phyloP scores from a whole-genome alignment of 1,284 basidiomycete species.

The Hypsizygus ulmarius region DNA sequence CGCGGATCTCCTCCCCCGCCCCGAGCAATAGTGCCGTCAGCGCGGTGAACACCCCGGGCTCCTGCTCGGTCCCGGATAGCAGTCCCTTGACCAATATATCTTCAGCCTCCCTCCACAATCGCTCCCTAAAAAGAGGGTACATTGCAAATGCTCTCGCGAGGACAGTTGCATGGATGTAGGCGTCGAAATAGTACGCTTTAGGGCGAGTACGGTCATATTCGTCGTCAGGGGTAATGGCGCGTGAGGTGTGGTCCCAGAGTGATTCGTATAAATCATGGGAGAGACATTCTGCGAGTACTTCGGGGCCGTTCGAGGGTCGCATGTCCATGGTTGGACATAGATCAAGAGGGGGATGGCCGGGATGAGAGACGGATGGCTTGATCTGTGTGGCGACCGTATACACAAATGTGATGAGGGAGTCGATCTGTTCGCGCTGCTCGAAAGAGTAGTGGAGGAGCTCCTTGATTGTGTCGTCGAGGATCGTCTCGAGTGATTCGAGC shows the following conservation, averaged over 20 bases:
- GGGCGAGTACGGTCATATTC: conserved; percentile 5
- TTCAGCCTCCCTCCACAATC: conserved; percentile 15
- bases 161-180: conserved; percentile 8
- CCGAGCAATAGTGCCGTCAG: conserved; percentile 14
- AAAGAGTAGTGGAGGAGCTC: conserved; percentile 9
- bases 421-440: conserved; percentile 10
- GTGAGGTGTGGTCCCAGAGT: conserved; percentile 11
- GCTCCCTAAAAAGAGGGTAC: conserved; percentile 8
- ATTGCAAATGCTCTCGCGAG: conserved; percentile 15
- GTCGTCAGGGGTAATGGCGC: conserved; percentile 7
- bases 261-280: conserved; percentile 9
- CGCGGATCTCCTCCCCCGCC: conserved; percentile 14
- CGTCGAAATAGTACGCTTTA: conserved; percentile 11
- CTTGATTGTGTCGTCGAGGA: conserved; percentile 10
- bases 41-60: conserved; percentile 14
- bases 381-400: conserved; percentile 7
- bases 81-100: conserved; percentile 16
- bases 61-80: conserved; percentile 15
- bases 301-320: conserved; percentile 12
- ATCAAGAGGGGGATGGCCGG: conserved; percentile 2
- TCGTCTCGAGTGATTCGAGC: background rate
- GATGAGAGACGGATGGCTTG: conserved; percentile 1
- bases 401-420: conserved; percentile 11
- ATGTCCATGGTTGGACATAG: conserved; percentile 3
- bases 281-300: conserved; percentile 10